These are phyloP conservation scores for Flaveria linearis DNA, from an alignment of 129 eudicot genomes.

Conservation along the genomic window DNA sequence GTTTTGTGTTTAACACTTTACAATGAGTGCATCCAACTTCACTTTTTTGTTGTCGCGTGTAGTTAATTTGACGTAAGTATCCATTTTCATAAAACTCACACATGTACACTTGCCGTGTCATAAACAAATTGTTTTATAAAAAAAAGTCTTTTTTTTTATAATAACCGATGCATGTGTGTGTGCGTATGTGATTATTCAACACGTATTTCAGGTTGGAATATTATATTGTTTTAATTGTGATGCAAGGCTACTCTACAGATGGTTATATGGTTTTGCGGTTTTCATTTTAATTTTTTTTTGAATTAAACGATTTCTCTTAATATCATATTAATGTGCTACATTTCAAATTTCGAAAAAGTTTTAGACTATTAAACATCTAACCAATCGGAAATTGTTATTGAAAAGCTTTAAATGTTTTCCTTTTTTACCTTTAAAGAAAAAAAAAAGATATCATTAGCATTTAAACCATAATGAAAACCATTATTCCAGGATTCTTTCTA, in stretches of 20 bases:
- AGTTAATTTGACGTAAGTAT: neutral
- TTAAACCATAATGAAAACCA: slow-evolving; percentile 29
- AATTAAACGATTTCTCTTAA: neutral
- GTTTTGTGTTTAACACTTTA: too few species aligned
- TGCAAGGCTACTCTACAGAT: too few species aligned
- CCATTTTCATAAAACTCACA: neutral
- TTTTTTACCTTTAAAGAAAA: slow-evolving; percentile 25
- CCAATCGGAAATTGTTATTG: slow-evolving; percentile 3
- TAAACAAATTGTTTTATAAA: too few species aligned
- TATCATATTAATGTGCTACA: neutral
- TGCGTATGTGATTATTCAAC: too few species aligned
- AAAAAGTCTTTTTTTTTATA: too few species aligned
- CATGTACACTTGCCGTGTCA: neutral
- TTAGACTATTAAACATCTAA: slow-evolving; percentile 13
- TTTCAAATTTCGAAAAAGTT: neutral
- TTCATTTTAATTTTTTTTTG: too few species aligned
- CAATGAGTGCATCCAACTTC: neutral
- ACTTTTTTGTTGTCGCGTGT: neutral
- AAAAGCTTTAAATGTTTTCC: slow-evolving; percentile 14
- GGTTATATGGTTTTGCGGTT: too few species aligned
- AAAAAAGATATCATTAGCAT: slow-evolving; percentile 40
- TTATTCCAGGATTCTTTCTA: slow-evolving; percentile 42
- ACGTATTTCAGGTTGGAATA: too few species aligned
- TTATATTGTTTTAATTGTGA: too few species aligned
- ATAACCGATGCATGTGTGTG: too few species aligned